Base-by-base conservation (phyloP, 2,329 filamentous ascomycete species). In the Aureobasidium subglaciale region DNA sequence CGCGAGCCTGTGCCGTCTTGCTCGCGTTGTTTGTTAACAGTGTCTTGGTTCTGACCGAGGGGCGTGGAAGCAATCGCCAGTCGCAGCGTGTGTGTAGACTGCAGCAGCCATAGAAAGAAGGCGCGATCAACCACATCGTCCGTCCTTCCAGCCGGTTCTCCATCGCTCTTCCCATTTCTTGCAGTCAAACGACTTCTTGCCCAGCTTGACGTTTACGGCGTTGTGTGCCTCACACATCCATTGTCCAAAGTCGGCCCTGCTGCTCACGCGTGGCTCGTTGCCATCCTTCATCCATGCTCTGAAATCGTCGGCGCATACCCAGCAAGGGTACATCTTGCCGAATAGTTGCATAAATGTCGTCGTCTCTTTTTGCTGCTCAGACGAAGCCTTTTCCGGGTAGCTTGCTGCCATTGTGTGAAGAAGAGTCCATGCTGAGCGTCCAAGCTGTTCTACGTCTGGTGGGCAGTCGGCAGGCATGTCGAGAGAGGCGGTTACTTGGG, bases 271-370 rank as follows among this genome's bases (percentile, higher is more conserved):
- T 35, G 92, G 84, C 66, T 82, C 81, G 61, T 91, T 87, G 2
- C 76, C 75, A 60, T 80, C 79, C 59, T 76, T 78, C 75, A 97
- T 85, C 79, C 92, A 97, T 0, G 69, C 70, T 69, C 86, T 86
- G 70, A 99, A 96, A 68, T 97, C 92, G 59, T 92, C 87, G 30
- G 91, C 93, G 71, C 93, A 99, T 3, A 87, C 82, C 90, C 91
- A 96, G 76, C 93, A 99, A 4, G 93, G 93, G 67, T 99, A 99
- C 18, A 97, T 73, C 62, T 86, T 87, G 24, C 88, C 85, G 69
- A 99, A 95, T 2, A 90, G 77, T 22, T 76, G 74, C 63, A 99
- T 78, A 73, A 99, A 97, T 50, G 82, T 78, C 56, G 78, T 77
- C 63, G 95, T 86, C 63, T 96, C 87, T 27, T 75, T 74, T 68